Conservation (phyloP, 352 stramenopile species). For the Globisporangium lucens region DNA sequence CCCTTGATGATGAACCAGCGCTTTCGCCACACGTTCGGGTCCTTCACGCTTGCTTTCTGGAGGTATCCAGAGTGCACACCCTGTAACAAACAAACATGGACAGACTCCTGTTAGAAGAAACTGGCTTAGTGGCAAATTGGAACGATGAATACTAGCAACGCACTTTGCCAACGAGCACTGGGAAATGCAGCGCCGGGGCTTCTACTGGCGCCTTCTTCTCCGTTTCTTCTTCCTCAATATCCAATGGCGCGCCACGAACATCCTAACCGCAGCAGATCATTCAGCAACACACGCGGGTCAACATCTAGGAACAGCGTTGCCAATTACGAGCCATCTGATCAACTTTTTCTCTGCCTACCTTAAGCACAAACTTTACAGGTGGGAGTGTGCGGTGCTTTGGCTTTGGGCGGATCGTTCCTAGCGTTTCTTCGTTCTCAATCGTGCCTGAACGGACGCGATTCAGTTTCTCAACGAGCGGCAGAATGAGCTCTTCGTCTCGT, state of each 20-base stretch:
- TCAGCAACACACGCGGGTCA: neutral
- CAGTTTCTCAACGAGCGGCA: slow-evolving; percentile 65
- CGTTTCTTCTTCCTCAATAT: slow-evolving; percentile 59
- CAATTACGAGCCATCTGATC: neutral
- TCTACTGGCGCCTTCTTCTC: slow-evolving; percentile 29
- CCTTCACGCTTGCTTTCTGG: slow-evolving; percentile 78
- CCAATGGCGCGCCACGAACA: slow-evolving; percentile 60
- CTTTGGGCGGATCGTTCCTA: slow-evolving; percentile 43
- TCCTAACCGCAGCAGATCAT: slow-evolving; percentile 30
- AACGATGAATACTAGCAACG: slow-evolving; percentile 1
- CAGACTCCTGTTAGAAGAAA: neutral
- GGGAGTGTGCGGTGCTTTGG: slow-evolving; percentile 57
- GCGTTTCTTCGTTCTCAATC: slow-evolving; percentile 47
- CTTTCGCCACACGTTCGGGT: slow-evolving; percentile 77
- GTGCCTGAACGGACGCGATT: slow-evolving; percentile 46
- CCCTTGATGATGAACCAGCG: slow-evolving; percentile 88
- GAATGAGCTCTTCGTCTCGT: slow-evolving; percentile 74
- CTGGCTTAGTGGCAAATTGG: neutral
- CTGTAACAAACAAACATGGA: slow-evolving; percentile 17
- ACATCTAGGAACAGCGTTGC: neutral
- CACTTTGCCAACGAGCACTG: slow-evolving; percentile 71
- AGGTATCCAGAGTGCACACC: slow-evolving; percentile 75
- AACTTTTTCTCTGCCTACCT: slow-evolving; percentile 30
- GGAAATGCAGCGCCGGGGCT: slow-evolving; percentile 55
- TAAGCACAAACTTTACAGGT: slow-evolving; percentile 81